Evolutionary conservation across 2,329 filamentous ascomycete genomes (phyloP).

Genomic region (Penicillium sp.): DNA sequence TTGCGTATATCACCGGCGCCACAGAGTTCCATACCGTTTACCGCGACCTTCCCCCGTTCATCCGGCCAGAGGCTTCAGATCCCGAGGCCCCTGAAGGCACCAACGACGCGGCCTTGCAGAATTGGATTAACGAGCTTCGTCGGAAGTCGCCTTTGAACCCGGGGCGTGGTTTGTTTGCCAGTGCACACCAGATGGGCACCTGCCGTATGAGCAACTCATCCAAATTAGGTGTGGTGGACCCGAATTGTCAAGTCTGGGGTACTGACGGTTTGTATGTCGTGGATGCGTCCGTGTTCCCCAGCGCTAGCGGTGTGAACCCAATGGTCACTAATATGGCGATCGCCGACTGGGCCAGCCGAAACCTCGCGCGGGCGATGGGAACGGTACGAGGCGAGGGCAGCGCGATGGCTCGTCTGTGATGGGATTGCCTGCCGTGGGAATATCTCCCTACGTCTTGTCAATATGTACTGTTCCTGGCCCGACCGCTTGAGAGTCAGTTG

Average conservation of each 20-base stretch:
- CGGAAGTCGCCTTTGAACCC: slow-evolving; percentile 46
- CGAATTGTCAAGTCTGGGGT: slow-evolving; percentile 47
- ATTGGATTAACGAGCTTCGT: slow-evolving; percentile 53
- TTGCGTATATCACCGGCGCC: slow-evolving; percentile 75
- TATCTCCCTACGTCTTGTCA: not conserved
- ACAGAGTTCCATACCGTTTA: slow-evolving; percentile 70
- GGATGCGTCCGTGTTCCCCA: slow-evolving; percentile 51
- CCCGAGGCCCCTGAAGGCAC: slow-evolving; percentile 41
- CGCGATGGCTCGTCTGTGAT: slow-evolving; percentile 26
- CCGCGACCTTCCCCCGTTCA: slow-evolving; percentile 63
- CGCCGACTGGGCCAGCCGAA: slow-evolving; percentile 46
- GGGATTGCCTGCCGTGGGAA: not conserved
- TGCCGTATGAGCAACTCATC: slow-evolving; percentile 48
- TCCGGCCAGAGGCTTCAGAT: slow-evolving; percentile 39
- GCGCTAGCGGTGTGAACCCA: slow-evolving; percentile 51
- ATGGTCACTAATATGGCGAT: slow-evolving; percentile 54
- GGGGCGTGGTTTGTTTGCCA: slow-evolving; percentile 44
- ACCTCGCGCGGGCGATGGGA: slow-evolving; percentile 34
- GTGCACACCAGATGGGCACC: slow-evolving; percentile 53
- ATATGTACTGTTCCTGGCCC: not conserved
- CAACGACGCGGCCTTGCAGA: slow-evolving; percentile 54
- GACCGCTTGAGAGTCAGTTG: not conserved
- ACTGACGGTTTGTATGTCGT: slow-evolving; percentile 47
- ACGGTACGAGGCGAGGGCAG: slow-evolving; percentile 10
- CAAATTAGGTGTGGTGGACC: slow-evolving; percentile 45